These are phyloP conservation scores for Hydnomerulius pinastri DNA, from an alignment of 768 basidiomycete genomes.

Conservation along the genomic window DNA sequence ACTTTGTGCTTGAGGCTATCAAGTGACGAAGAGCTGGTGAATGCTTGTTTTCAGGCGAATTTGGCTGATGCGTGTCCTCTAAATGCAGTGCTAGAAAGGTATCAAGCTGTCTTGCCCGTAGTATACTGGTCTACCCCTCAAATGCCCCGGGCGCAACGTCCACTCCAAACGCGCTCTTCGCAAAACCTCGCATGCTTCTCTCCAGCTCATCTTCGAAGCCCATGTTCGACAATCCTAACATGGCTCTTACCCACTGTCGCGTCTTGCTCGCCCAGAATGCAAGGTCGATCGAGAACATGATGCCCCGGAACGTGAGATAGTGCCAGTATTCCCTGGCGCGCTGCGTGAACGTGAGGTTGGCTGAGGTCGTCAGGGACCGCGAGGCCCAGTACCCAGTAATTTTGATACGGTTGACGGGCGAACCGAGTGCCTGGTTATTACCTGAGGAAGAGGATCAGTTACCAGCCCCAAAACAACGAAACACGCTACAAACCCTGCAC, in stretches of 20 bases:
- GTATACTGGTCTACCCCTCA: constrained; percentile 37
- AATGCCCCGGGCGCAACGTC: constrained; percentile 66
- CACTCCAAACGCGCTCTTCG: constrained; percentile 78
- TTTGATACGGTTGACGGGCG: constrained; percentile 88
- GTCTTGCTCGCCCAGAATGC: constrained; percentile 66
- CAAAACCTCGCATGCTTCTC: constrained; percentile 68
- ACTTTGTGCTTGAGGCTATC: no score
- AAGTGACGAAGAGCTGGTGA: no score
- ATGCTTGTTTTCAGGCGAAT: background rate
- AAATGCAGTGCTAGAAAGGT: background rate
- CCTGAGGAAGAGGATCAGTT: constrained; percentile 34
- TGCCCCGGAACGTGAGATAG: constrained; percentile 60
- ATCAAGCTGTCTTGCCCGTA: background rate
- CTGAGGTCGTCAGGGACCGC: constrained; percentile 53
- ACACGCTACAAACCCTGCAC: constrained; percentile 35
- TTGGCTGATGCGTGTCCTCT: background rate
- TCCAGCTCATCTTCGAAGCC: constrained; percentile 87
- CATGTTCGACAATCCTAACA: constrained; percentile 40
- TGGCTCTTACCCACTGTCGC: constrained; percentile 47
- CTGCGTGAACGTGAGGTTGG: constrained; percentile 41
- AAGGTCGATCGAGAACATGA: constrained; percentile 70
- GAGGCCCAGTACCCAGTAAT: constrained; percentile 86
- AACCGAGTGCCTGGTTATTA: constrained; percentile 82
- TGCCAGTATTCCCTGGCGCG: constrained; percentile 56
- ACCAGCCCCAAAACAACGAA: background rate